A percentile compares a stretch with the other conserved stretches of the same genome.
These are phyloP conservation scores for Candida glaebosa DNA, from an alignment of 805 yeast genomes.

Conservation along the genomic window DNA sequence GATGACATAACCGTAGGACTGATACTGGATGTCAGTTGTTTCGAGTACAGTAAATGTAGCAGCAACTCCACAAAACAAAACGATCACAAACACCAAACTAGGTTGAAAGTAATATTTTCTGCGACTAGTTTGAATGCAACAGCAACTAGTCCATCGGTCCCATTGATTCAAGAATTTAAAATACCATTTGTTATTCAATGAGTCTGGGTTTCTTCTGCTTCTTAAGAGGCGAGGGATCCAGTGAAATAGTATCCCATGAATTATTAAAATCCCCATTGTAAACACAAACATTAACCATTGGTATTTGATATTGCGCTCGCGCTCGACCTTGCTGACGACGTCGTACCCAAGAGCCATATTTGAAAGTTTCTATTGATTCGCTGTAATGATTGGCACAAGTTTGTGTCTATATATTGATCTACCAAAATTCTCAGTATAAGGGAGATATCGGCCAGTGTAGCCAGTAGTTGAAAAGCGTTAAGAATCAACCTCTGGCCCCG, in stretches of 20 bases:
- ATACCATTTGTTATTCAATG: conserved; percentile 15
- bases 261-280: conserved; percentile 20
- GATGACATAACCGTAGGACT: conserved; percentile 35
- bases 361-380: background rate
- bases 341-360: conserved; percentile 29
- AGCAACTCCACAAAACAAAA: conserved; percentile 25
- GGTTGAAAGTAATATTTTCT: conserved; percentile 38
- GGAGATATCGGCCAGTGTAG: conserved; percentile 4
- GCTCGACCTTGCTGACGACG: conserved; percentile 38
- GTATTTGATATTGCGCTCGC: conserved; percentile 28
- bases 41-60: conserved; percentile 25
- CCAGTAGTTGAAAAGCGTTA: background rate
- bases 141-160: conserved; percentile 25
- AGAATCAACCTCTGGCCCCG: background rate
- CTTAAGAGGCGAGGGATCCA: conserved; percentile 40
- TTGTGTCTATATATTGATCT: background rate
- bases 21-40: conserved; percentile 38
- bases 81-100: conserved; percentile 28
- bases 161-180: conserved; percentile 26
- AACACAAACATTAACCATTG: conserved; percentile 34
- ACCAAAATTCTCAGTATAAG: background rate
- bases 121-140: conserved; percentile 15
- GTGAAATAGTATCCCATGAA: conserved; percentile 40
- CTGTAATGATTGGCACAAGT: background rate
- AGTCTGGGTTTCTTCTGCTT: conserved; percentile 13